Evolutionary conservation across 2,329 filamentous ascomycete genomes (phyloP).

Genomic region (Trichophyton benhamiae): DNA sequence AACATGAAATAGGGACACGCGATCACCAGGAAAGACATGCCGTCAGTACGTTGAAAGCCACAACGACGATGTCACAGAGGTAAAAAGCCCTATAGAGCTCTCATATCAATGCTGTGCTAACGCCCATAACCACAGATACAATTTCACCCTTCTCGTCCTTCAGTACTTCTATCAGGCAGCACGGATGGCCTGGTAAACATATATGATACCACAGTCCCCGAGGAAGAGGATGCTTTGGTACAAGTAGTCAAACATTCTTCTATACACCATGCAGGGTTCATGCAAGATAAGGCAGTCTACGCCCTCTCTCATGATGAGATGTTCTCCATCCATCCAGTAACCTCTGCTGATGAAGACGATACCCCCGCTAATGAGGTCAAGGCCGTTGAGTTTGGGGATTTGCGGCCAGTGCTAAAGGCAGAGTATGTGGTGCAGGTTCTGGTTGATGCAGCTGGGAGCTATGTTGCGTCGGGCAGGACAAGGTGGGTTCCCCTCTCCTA

Average conservation of each 20-base stretch:
- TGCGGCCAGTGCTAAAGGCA: conserved; percentile 42
- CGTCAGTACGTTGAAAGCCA: conserved; percentile 37
- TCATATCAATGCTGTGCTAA: background rate
- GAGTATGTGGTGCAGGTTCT: conserved; percentile 49
- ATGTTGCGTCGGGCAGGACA: conserved; percentile 39
- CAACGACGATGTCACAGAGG: conserved; percentile 49
- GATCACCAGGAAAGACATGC: conserved; percentile 25
- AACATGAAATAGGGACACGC: conserved; percentile 28
- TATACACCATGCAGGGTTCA: conserved; percentile 50
- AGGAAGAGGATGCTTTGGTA: conserved; percentile 51
- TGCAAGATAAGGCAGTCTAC: conserved; percentile 41
- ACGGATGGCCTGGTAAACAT: conserved; percentile 52
- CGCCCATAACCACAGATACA: conserved; percentile 28
- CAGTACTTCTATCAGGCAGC: conserved; percentile 46
- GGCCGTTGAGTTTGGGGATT: conserved; percentile 42
- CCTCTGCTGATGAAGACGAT: conserved; percentile 35
- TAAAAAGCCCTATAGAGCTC: conserved; percentile 16
- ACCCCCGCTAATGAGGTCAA: conserved; percentile 32
- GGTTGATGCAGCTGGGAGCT: conserved; percentile 30
- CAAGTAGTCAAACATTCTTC: conserved; percentile 53
- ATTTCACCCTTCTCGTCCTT: conserved; percentile 41
- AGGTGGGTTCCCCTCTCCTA: conserved; percentile 25
- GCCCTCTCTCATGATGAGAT: conserved; percentile 52
- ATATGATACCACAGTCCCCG: conserved; percentile 45
- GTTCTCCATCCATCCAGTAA: conserved; percentile 43